These are phyloP conservation scores for Pestalotiopsis sp. DNA, from an alignment of 2,329 filamentous ascomycete species.

Conservation along the genomic window DNA sequence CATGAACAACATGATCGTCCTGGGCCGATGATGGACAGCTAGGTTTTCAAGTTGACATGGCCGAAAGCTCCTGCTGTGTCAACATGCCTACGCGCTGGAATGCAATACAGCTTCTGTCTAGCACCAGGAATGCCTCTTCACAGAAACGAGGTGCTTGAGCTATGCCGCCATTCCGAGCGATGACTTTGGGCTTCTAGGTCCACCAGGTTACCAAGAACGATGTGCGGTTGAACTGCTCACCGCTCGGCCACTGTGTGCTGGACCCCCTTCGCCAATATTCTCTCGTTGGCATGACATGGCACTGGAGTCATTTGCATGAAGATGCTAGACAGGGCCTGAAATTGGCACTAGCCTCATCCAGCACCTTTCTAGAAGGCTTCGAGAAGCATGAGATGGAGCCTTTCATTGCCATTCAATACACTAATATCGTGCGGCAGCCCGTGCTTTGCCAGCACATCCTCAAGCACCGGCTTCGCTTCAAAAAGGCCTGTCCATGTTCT, in stretches of 20 bases:
- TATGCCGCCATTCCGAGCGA: background rate
- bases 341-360: constrained; percentile 14
- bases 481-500: constrained; percentile 2
- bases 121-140: background rate
- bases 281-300: background rate
- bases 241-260: background rate
- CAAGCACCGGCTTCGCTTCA: background rate
- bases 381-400: constrained; percentile 12
- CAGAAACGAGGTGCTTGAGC: background rate
- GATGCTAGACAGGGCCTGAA: constrained; percentile 10
- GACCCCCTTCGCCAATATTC: background rate
- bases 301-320: constrained; percentile 10
- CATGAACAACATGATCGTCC: background rate
- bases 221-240: background rate
- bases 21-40: background rate
- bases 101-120: background rate
- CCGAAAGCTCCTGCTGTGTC: background rate
- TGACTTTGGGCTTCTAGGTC: background rate
- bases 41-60: background rate
- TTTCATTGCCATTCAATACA: background rate
- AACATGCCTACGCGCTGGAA: background rate
- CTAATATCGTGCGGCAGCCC: background rate
- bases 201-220: background rate
- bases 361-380: constrained; percentile 16
- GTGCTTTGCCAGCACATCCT: constrained; percentile 2